phyloP scores from a whole-genome alignment of 2,329 filamentous ascomycete genomes.

The Pseudogymnoascus sp. region DNA sequence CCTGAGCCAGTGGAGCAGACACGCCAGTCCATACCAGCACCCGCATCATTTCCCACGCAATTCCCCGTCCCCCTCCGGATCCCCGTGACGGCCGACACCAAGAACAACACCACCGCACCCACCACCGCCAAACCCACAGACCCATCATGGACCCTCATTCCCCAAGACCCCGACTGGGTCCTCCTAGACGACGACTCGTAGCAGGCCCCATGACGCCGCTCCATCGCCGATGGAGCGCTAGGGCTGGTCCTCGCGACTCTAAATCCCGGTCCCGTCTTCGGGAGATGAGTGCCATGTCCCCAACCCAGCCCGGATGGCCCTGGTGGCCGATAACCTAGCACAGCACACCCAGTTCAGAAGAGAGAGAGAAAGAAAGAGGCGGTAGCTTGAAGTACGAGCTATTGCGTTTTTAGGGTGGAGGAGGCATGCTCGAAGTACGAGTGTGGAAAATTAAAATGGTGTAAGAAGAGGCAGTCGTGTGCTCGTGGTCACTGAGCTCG shows the following conservation, averaged over 20 bases:
- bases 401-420: not conserved
- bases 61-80: not conserved
- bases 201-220: not conserved
- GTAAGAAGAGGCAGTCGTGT: not conserved
- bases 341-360: not conserved
- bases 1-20: not conserved
- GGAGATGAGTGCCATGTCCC: not conserved
- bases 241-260: conserved; percentile 1
- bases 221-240: not conserved
- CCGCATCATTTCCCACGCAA: not conserved
- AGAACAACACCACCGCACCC: not conserved
- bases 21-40: not conserved
- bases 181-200: conserved; percentile 6
- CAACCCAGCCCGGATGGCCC: not conserved
- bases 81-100: not conserved
- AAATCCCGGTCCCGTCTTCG: not conserved
- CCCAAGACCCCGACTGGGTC: conserved; percentile 1
- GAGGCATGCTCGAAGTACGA: conserved; percentile 5
- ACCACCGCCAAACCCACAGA: not conserved
- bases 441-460: not conserved
- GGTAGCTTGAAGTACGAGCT: not conserved
- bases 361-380: not conserved
- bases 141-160: not conserved
- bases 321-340: not conserved
- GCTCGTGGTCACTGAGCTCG: not conserved